These are phyloP conservation scores for Boletus eberwhitei DNA, from an alignment of 768 basidiomycete species.

Conservation along the genomic window DNA sequence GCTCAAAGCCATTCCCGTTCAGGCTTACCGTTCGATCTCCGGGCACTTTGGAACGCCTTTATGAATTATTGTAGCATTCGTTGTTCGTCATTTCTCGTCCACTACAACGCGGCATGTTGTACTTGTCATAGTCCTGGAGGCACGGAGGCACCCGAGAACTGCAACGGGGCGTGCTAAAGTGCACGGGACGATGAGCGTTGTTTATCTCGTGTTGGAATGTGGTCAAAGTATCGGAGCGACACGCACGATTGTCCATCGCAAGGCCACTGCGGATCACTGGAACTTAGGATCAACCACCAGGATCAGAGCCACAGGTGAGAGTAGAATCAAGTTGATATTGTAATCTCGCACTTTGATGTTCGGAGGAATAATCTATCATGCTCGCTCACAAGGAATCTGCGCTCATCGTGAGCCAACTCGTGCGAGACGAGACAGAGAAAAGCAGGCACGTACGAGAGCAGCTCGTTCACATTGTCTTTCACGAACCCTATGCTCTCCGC, in stretches of 20 bases:
- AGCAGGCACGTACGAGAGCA: slow-evolving; percentile 59
- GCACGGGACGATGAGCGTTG: not conserved
- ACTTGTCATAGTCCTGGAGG: slow-evolving; percentile 56
- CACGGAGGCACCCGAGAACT: slow-evolving; percentile 61
- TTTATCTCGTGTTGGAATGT: not conserved
- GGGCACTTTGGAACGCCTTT: not conserved
- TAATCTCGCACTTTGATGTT: slow-evolving; percentile 74
- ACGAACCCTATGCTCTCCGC: slow-evolving; percentile 78
- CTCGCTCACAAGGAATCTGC: slow-evolving; percentile 78
- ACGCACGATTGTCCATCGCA: slow-evolving; percentile 43
- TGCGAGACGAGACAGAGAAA: not conserved
- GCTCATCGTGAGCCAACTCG: not conserved
- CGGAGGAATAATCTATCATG: slow-evolving; percentile 68
- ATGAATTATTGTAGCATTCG: not conserved
- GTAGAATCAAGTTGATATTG: slow-evolving; percentile 63
- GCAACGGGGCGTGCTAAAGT: slow-evolving; percentile 54
- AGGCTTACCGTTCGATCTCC: not conserved
- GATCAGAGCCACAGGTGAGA: not conserved
- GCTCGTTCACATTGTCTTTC: slow-evolving; percentile 84
- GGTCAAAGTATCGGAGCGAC: not conserved
- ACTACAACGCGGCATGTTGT: too few species aligned
- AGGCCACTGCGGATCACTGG: not conserved
- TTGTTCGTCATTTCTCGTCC: too few species aligned
- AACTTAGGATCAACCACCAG: not conserved
- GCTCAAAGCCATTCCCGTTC: slow-evolving; percentile 4